Percentiles rank a stretch among this genome's conserved stretches.
phyloP scores from a whole-genome alignment of 2,329 filamentous ascomycete genomes.

The Paecilomyces sp. region DNA sequence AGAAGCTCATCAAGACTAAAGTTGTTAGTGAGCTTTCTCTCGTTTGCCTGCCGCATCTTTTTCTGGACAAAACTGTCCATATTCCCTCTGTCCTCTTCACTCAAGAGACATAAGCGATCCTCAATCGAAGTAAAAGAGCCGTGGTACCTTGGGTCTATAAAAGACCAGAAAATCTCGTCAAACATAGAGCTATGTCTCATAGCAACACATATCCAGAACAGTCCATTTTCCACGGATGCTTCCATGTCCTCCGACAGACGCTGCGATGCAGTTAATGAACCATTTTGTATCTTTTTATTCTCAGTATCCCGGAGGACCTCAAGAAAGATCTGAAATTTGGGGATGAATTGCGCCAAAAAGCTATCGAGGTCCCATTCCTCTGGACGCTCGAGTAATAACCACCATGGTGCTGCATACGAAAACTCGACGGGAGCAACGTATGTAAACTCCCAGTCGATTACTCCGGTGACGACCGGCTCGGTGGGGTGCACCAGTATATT shows the following conservation, averaged over 20 bases:
- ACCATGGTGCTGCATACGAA: conserved; percentile 16
- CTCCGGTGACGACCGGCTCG: conserved; percentile 12
- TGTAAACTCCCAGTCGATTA: conserved; percentile 22
- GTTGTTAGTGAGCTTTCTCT: conserved; percentile 11
- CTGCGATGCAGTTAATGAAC: conserved; percentile 10
- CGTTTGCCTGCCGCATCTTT: conserved; percentile 17
- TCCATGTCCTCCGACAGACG: conserved; percentile 17
- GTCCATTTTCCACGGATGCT: conserved; percentile 15
- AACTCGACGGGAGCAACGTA: conserved; percentile 19
- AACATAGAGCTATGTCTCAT: conserved; percentile 17
- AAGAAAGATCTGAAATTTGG: conserved; percentile 16
- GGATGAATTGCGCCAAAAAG: conserved; percentile 16
- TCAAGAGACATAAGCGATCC: conserved; percentile 14
- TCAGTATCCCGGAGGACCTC: conserved; percentile 18
- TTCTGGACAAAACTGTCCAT: conserved; percentile 15
- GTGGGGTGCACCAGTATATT: conserved; percentile 17
- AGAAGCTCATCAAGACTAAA: conserved; percentile 15
- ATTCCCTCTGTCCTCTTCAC: conserved; percentile 13
- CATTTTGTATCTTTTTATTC: conserved; percentile 10
- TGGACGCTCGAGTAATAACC: conserved; percentile 19
- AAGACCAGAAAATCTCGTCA: conserved; percentile 23
- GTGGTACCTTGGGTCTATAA: conserved; percentile 18
- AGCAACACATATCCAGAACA: conserved; percentile 22
- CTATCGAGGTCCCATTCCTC: conserved; percentile 20
- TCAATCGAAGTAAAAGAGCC: conserved; percentile 17